Conservation (phyloP, 768 basidiomycete species). For the Termitomyces sp. region DNA sequence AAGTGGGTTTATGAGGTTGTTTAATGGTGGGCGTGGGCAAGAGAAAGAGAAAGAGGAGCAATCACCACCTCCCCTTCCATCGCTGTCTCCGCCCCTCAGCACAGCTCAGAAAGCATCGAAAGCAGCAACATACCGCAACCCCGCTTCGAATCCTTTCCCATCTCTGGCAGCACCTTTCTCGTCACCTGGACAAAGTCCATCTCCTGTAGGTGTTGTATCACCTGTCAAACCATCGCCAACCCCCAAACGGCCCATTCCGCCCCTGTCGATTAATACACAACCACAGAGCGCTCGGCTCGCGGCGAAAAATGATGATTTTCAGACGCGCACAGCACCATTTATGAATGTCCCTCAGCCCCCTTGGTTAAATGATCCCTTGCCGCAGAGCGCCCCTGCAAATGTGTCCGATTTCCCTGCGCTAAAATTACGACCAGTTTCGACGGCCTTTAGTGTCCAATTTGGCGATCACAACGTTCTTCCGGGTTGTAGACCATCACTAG, state of each 20-base stretch:
- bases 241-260: conserved; percentile 34
- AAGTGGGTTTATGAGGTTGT: conserved; percentile 78
- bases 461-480: conserved; percentile 39
- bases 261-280: conserved; percentile 39
- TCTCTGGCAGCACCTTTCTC: conserved; percentile 19
- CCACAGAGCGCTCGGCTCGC: conserved; percentile 21
- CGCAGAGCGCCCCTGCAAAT: conserved; percentile 66
- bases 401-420: conserved; percentile 62
- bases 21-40: conserved; percentile 50
- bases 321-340: conserved; percentile 22
- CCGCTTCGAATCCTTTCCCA: conserved; percentile 38
- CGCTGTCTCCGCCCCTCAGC: conserved; percentile 33
- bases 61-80: conserved; percentile 52
- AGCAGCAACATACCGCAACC: conserved; percentile 32
- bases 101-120: conserved; percentile 21
- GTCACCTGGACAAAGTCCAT: conserved; percentile 10
- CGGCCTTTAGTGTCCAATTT: conserved; percentile 71
- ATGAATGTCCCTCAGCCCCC: conserved; percentile 8
- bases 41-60: conserved; percentile 49
- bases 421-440: conserved; percentile 72
- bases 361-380: conserved; percentile 25
- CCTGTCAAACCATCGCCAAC: conserved; percentile 16
- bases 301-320: conserved; percentile 19
- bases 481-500: conserved; percentile 32
- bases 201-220: not conserved